Evolutionary conservation across 2,329 filamentous ascomycete species (phyloP), one percentile per base, ranked within the genome.

Genomic region (Monosporascus sp.): DNA sequence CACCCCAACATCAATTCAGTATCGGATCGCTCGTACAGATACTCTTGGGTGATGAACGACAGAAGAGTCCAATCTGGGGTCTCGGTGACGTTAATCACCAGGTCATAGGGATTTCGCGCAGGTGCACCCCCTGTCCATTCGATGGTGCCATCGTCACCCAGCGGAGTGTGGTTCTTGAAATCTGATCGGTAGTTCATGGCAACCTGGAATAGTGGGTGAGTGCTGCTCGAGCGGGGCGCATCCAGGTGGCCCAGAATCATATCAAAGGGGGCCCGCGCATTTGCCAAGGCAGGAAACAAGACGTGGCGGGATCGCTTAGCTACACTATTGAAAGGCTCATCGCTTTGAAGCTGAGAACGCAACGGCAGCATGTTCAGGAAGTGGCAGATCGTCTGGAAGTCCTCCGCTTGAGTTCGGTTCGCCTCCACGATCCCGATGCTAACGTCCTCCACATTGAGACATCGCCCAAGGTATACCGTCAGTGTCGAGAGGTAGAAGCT

Each of bases 231-330:
- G 16, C 73, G 61, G 1, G 65, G 55, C 2, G 73, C 63, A 5
- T 67, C 60, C 2, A 77, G 59, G 37, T 73, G 64, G 2, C 70
- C 58, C 0, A 77, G 62, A 0, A 78, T 52, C 1, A 72, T 58
- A 51, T 77, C 69, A 50, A 76, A 73, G 0, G 75, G 75, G 5
- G 75, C 51, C 27, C 27, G 24, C 0, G 73, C 72, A 52, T 75
- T 59, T 1, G 52, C 52, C 0, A 74, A 59, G 11, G 70, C 72
- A 1, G 49, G 48, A 37, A 69, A 68, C 16, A 1, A 60, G 54
- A 19, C 58, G 66, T 59, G 46, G 0, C 63, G 58, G 1, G 62
- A 50, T 9, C 43, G 26, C 35, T 50, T 41, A 11, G 37, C 37
- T 17, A 56, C 46, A 7, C 55, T 50, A 9, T 43, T 31, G 37